These are phyloP conservation scores for Colletotrichum sp. DNA, from an alignment of 2,329 filamentous ascomycete species.

Conservation along the genomic window DNA sequence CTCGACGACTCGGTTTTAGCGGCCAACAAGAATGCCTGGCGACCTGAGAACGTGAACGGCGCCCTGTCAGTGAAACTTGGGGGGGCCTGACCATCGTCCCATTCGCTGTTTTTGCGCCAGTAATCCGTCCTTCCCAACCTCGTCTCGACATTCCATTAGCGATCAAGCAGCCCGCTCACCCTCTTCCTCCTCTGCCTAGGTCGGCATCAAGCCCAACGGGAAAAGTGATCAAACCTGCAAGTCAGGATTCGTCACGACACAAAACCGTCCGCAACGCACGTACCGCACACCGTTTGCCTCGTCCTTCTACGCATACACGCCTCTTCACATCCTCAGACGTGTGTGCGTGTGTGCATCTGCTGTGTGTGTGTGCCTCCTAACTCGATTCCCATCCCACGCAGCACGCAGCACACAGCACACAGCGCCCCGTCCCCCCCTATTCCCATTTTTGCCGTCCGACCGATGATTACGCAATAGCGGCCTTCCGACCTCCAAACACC, in stretches of 20 bases:
- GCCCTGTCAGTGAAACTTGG: conserved; percentile 7
- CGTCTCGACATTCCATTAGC: conserved; percentile 21
- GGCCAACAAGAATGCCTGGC: background rate
- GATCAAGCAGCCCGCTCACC: background rate
- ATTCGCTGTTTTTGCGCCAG: background rate
- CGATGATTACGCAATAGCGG: conserved; percentile 20
- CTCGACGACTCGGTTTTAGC: background rate
- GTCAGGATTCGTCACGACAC: background rate
- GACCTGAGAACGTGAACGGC: background rate
- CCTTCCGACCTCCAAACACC: background rate
- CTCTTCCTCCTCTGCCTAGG: background rate
- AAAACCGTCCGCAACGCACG: background rate
- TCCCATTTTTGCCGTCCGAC: background rate
- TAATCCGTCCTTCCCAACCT: background rate
- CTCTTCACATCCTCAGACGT: background rate
- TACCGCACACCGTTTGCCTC: background rate
- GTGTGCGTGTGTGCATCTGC: background rate
- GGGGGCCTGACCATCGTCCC: background rate
- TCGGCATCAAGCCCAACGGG: background rate
- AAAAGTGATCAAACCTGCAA: background rate
- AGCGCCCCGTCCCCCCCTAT: background rate
- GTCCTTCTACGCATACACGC: background rate
- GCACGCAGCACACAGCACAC: background rate
- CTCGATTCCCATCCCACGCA: background rate
- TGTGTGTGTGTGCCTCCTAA: background rate